Evolutionary conservation across 73 alveolate genomes (phyloP).

Genomic region (Durusdinium trenchii): DNA sequence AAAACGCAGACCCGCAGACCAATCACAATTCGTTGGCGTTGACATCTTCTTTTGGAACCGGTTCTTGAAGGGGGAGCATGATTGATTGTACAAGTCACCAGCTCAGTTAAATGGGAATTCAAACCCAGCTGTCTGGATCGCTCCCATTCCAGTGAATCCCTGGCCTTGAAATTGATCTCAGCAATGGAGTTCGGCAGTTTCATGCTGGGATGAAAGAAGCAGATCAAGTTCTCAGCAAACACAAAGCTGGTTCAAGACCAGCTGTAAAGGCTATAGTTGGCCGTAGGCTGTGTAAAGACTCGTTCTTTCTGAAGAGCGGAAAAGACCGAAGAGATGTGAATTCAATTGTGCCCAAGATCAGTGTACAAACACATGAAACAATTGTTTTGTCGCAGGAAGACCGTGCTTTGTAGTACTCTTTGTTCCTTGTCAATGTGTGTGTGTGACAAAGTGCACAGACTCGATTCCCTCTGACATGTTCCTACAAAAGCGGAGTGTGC

Average conservation of each 20-base stretch:
- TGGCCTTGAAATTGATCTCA: conserved; percentile 49
- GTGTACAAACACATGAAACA: background rate
- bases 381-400: background rate
- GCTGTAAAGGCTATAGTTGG: too few species aligned
- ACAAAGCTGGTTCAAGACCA: too few species aligned
- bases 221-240: conserved; percentile 37
- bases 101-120: background rate
- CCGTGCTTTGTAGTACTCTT: too few species aligned
- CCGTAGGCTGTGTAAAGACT: too few species aligned
- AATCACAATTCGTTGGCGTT: too few species aligned
- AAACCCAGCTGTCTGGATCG: background rate
- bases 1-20: background rate
- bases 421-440: too few species aligned
- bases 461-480: too few species aligned
- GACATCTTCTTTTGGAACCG: background rate
- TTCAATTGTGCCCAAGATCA: background rate
- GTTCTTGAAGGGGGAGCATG: too few species aligned
- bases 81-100: background rate
- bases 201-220: conserved; percentile 73
- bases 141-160: background rate
- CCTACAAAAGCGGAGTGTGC: too few species aligned
- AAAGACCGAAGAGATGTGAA: background rate
- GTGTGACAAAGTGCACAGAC: too few species aligned
- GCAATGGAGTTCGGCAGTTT: conserved; percentile 65
- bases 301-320: background rate